These are phyloP conservation scores for Brassica rapa DNA, from an alignment of 345 rosid genomes.

Conservation along the genomic window DNA sequence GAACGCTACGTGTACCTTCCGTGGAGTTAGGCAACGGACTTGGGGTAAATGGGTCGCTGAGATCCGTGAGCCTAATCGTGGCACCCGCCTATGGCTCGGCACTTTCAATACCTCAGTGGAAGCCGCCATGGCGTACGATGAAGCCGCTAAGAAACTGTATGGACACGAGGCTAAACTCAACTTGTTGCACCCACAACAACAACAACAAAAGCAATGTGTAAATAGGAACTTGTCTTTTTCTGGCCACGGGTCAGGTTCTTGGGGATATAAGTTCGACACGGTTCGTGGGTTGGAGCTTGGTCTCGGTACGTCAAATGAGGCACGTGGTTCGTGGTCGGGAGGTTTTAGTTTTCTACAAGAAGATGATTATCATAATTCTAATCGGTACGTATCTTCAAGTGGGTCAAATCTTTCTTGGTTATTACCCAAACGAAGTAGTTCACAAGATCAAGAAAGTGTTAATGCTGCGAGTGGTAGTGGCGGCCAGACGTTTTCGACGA, in stretches of 20 bases:
- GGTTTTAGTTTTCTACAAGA: conserved; percentile 22
- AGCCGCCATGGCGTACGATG: conserved; percentile 60
- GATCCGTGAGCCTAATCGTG: conserved; percentile 54
- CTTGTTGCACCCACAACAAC: conserved; percentile 41
- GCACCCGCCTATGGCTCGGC: conserved; percentile 61
- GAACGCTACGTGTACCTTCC: conserved; percentile 53
- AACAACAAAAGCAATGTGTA: background rate
- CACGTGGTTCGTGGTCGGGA: conserved; percentile 31
- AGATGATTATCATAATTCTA: background rate
- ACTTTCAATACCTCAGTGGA: conserved; percentile 56
- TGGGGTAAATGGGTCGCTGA: conserved; percentile 76
- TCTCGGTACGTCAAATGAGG: conserved; percentile 21
- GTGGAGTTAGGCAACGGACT: conserved; percentile 62
- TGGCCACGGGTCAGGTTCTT: conserved; percentile 18
- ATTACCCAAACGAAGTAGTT: conserved; percentile 23
- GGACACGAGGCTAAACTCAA: conserved; percentile 55
- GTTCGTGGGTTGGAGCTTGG: conserved; percentile 37
- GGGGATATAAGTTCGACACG: conserved; percentile 17
- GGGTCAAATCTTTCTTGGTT: conserved; percentile 36
- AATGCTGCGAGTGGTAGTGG: conserved; percentile 8
- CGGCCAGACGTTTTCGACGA: conserved; percentile 21
- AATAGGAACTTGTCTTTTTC: conserved; percentile 30
- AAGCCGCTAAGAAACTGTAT: conserved; percentile 54
- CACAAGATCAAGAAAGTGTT: conserved; percentile 28
- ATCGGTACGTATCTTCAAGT: conserved; percentile 10